phyloP scores from a whole-genome alignment of 2,329 filamentous ascomycete genomes.

The Talaromyces sp. region DNA sequence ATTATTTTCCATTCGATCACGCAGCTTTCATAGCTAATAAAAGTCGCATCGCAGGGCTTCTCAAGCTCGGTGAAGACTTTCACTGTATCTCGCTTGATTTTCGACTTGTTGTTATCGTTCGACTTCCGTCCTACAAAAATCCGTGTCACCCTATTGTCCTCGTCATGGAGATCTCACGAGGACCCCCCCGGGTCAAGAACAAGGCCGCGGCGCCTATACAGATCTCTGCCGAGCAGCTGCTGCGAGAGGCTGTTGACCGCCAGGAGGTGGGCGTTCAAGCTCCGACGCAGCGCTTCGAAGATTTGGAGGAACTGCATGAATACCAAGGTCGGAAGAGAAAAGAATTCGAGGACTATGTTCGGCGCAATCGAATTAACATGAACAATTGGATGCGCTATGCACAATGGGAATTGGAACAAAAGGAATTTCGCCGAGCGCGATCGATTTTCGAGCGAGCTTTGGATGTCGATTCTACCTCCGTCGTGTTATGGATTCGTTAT shows the following conservation, averaged over 20 bases:
- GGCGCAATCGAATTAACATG: conserved; percentile 89
- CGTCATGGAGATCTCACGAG: conserved; percentile 83
- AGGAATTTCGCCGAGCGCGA: conserved; percentile 87
- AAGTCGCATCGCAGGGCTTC: conserved; percentile 4
- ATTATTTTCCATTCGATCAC: conserved; percentile 18
- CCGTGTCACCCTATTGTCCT: background rate
- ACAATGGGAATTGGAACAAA: conserved; percentile 95
- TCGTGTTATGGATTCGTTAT: conserved; percentile 86
- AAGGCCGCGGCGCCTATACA: conserved; percentile 89
- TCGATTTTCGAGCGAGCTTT: conserved; percentile 93
- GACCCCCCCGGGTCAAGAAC: conserved; percentile 96
- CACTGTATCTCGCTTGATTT: background rate
- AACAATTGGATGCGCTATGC: conserved; percentile 99
- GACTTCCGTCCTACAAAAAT: background rate
- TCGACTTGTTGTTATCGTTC: background rate
- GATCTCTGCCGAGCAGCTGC: conserved; percentile 94
- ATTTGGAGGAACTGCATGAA: conserved; percentile 96
- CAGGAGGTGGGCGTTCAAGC: conserved; percentile 86
- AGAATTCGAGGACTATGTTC: conserved; percentile 97
- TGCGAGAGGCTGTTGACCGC: conserved; percentile 93
- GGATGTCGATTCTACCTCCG: conserved; percentile 83
- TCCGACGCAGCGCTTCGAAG: conserved; percentile 90
- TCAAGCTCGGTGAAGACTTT: conserved; percentile 3
- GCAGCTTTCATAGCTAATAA: background rate
- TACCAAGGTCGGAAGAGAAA: conserved; percentile 93